A percentile compares a stretch with the other conserved stretches of the same genome.
phyloP scores from a whole-genome alignment of 1,139 yeast species.

The Kodamaea alishanica region DNA sequence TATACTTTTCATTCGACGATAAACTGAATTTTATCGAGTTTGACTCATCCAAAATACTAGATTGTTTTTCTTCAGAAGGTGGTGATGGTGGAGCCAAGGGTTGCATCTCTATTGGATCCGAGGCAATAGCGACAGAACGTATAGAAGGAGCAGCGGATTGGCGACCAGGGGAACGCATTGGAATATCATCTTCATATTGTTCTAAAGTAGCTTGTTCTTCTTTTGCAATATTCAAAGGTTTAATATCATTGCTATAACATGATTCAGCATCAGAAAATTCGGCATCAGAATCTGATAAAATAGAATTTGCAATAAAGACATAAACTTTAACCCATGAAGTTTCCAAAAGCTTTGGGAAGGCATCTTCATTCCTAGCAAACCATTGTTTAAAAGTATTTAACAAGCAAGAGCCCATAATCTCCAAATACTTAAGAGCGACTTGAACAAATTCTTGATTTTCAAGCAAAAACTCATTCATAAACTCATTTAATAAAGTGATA shows the following conservation, averaged over 20 bases:
- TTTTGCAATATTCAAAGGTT: slow-evolving; percentile 13
- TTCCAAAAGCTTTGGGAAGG: slow-evolving; percentile 34
- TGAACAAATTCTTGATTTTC: slow-evolving; percentile 30
- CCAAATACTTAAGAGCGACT: slow-evolving; percentile 32
- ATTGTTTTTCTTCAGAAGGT: slow-evolving; percentile 3
- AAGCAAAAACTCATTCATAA: slow-evolving; percentile 31
- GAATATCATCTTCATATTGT: slow-evolving; percentile 4
- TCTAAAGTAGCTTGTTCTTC: neutral
- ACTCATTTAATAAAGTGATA: slow-evolving; percentile 28
- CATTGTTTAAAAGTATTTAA: slow-evolving; percentile 39
- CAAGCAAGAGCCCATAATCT: slow-evolving; percentile 42
- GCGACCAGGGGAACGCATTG: slow-evolving; percentile 7
- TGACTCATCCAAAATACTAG: slow-evolving; percentile 13
- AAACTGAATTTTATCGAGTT: slow-evolving; percentile 19
- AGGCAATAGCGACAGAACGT: too few species aligned
- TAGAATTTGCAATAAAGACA: slow-evolving; percentile 37
- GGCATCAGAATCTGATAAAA: slow-evolving; percentile 20
- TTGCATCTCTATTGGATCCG: too few species aligned
- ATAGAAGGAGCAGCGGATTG: slow-evolving; percentile 1
- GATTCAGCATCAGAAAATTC: slow-evolving; percentile 15
- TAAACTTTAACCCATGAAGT: slow-evolving; percentile 41
- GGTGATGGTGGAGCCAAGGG: slow-evolving; percentile 2
- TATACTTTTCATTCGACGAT: slow-evolving; percentile 37
- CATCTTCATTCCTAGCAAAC: slow-evolving; percentile 27
- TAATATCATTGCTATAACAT: slow-evolving; percentile 8